phyloP scores from a whole-genome alignment of 2,329 filamentous ascomycete species.

The Colletotrichum viniferum region DNA sequence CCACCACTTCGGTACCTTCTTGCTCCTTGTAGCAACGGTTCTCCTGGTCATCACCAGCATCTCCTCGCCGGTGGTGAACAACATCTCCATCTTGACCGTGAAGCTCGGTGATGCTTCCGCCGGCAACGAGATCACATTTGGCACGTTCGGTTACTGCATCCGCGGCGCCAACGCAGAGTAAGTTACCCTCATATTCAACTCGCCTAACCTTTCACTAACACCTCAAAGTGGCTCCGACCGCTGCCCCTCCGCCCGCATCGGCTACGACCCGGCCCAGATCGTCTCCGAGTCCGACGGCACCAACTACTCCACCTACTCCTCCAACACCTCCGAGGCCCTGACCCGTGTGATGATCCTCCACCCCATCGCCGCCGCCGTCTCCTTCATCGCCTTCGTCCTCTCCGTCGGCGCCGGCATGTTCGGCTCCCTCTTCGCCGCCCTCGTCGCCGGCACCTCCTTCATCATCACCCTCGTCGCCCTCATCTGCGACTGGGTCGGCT shows the following conservation, averaged over 20 bases:
- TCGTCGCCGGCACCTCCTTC: slow-evolving; percentile 55
- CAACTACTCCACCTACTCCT: slow-evolving; percentile 45
- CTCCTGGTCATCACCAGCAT: slow-evolving; percentile 64
- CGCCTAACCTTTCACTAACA: not conserved
- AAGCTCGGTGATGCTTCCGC: slow-evolving; percentile 42
- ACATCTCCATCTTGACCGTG: slow-evolving; percentile 59
- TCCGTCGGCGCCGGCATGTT: slow-evolving; percentile 55
- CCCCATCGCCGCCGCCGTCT: slow-evolving; percentile 60
- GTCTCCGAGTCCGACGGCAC: slow-evolving; percentile 42
- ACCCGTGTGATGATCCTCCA: slow-evolving; percentile 67
- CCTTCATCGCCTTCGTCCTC: slow-evolving; percentile 64
- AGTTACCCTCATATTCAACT: not conserved
- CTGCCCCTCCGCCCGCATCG: slow-evolving; percentile 54
- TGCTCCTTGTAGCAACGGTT: slow-evolving; percentile 59
- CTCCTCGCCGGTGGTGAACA: slow-evolving; percentile 61
- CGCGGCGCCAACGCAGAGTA: slow-evolving; percentile 28
- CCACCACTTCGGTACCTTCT: slow-evolving; percentile 62
- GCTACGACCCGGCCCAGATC: slow-evolving; percentile 58
- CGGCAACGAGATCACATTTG: slow-evolving; percentile 52
- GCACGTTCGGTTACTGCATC: slow-evolving; percentile 65
- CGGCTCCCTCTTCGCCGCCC: slow-evolving; percentile 55
- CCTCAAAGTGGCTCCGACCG: slow-evolving; percentile 38
- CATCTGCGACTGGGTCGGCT: slow-evolving; percentile 62
- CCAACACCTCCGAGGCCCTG: slow-evolving; percentile 50
- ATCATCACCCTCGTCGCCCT: slow-evolving; percentile 52